Percentiles rank a stretch among this genome's conserved stretches.
Evolutionary conservation across 495 filamentous ascomycete genomes (phyloP).

Genomic region (Trichoderma virens): DNA sequence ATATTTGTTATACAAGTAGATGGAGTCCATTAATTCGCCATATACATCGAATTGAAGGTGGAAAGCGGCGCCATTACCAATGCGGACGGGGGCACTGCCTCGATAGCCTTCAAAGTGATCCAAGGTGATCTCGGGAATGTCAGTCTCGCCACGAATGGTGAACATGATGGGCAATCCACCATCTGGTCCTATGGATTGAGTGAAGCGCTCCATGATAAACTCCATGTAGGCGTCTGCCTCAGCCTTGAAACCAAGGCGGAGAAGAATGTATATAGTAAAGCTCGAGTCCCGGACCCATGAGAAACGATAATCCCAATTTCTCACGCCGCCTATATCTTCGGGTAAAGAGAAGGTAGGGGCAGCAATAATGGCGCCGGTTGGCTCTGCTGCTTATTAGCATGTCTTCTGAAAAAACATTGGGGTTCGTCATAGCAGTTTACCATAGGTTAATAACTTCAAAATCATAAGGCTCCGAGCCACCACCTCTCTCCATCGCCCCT

Average conservation of each 20-base stretch:
- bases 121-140: conserved; percentile 60
- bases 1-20: conserved; percentile 72
- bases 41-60: conserved; percentile 72
- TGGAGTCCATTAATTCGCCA: conserved; percentile 65
- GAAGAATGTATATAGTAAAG: conserved; percentile 68
- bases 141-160: conserved; percentile 61
- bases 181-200: conserved; percentile 36
- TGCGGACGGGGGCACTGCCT: conserved; percentile 59
- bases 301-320: conserved; percentile 74
- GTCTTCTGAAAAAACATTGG: neutral
- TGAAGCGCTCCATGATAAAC: conserved; percentile 62
- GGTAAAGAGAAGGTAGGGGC: conserved; percentile 56
- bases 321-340: conserved; percentile 59
- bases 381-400: conserved; percentile 20
- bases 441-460: conserved; percentile 62
- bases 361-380: conserved; percentile 42
- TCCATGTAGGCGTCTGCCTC: conserved; percentile 68
- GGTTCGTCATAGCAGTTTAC: neutral
- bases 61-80: conserved; percentile 66
- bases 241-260: conserved; percentile 64
- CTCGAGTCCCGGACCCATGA: conserved; percentile 68
- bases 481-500: conserved; percentile 62
- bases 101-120: conserved; percentile 61
- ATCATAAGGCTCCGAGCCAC: conserved; percentile 61
- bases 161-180: conserved; percentile 70